Evolutionary conservation across 2,329 filamentous ascomycete species (phyloP).

Genomic region (Bipolaris sorokiniana): DNA sequence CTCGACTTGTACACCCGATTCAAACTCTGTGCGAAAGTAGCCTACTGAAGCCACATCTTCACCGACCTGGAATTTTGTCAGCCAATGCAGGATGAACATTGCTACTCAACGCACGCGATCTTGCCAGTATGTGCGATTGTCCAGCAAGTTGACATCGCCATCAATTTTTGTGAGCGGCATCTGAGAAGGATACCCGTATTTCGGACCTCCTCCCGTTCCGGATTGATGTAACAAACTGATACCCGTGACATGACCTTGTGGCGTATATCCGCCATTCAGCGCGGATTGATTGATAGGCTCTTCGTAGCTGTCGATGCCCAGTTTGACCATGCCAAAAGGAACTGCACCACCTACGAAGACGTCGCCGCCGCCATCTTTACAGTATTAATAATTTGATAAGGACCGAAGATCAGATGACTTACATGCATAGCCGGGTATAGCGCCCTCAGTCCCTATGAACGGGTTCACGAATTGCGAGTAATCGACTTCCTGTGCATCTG

Average conservation of each 20-base stretch:
- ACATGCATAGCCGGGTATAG: conserved; percentile 49
- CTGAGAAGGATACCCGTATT: conserved; percentile 52
- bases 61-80: conserved; percentile 23
- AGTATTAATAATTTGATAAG: neutral
- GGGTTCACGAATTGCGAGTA: conserved; percentile 52
- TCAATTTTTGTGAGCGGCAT: conserved; percentile 52
- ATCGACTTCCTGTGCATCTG: conserved; percentile 30
- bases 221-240: conserved; percentile 50
- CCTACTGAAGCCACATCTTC: conserved; percentile 46
- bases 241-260: conserved; percentile 49
- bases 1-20: conserved; percentile 46
- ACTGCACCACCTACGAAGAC: conserved; percentile 48
- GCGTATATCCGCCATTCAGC: conserved; percentile 52
- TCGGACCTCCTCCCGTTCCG: conserved; percentile 45
- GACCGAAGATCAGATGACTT: neutral
- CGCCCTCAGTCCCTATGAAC: conserved; percentile 57
- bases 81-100: neutral
- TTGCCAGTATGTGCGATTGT: conserved; percentile 53
- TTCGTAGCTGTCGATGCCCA: conserved; percentile 51
- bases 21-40: conserved; percentile 45
- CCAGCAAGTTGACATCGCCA: conserved; percentile 50
- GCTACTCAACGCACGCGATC: conserved; percentile 32
- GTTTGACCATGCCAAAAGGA: conserved; percentile 52
- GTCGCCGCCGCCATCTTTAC: conserved; percentile 49
- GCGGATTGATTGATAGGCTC: conserved; percentile 44